Percentiles rank a stretch among this genome's conserved stretches.
phyloP scores from a whole-genome alignment of 2,329 filamentous ascomycete genomes.

The Xylariaceae sp. region DNA sequence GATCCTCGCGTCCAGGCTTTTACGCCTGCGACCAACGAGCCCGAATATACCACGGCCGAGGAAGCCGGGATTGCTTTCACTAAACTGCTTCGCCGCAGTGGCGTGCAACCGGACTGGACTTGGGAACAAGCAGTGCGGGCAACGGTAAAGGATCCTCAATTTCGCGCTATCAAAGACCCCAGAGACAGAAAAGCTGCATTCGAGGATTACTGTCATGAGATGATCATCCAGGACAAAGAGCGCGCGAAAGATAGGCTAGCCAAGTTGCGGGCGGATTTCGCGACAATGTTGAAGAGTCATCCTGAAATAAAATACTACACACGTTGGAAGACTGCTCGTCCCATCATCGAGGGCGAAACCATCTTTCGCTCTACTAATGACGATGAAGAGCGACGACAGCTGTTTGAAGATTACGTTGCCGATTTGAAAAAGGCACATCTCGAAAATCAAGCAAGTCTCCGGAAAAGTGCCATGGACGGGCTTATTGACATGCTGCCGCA shows the following conservation, averaged over 20 bases:
- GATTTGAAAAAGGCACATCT: slow-evolving; percentile 75
- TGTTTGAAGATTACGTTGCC: slow-evolving; percentile 90
- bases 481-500: slow-evolving; percentile 71
- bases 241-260: slow-evolving; percentile 86
- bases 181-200: slow-evolving; percentile 86
- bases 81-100: slow-evolving; percentile 79
- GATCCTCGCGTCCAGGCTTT: slow-evolving; percentile 54
- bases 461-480: slow-evolving; percentile 79
- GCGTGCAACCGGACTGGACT: slow-evolving; percentile 84
- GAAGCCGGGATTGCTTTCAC: slow-evolving; percentile 91
- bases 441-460: slow-evolving; percentile 65
- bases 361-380: slow-evolving; percentile 88
- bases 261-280: slow-evolving; percentile 90
- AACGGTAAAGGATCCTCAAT: slow-evolving; percentile 86
- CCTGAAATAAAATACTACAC: slow-evolving; percentile 97
- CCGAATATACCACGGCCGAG: slow-evolving; percentile 72
- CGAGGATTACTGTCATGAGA: slow-evolving; percentile 88
- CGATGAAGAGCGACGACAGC: slow-evolving; percentile 77
- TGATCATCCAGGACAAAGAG: slow-evolving; percentile 88
- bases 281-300: slow-evolving; percentile 91
- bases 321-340: slow-evolving; percentile 90
- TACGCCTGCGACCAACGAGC: slow-evolving; percentile 61
- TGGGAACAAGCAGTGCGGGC: slow-evolving; percentile 87
- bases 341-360: slow-evolving; percentile 90
- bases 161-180: slow-evolving; percentile 86